Base-by-base conservation (phyloP, 805 yeast species). In the Metschnikowia colocasiae region DNA sequence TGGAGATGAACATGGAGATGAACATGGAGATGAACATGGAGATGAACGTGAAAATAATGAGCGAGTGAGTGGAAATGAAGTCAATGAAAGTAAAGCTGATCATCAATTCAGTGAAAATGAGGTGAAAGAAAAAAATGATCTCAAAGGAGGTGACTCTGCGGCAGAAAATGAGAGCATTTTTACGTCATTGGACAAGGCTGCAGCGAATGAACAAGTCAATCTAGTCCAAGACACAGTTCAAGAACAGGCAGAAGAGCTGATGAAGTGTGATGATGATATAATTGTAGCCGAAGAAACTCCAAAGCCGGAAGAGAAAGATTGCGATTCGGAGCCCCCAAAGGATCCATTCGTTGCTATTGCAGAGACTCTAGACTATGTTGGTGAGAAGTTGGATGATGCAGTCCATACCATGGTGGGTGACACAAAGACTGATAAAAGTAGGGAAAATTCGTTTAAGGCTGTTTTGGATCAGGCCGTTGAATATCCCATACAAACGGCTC, bases 281-380 rank as follows among this genome's bases (percentile, higher is more conserved):
- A 10, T 16, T 19, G 19, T 18, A n/a, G 15, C 20, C 5, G 23
- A 23, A 26, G 10, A 39, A 12, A 8, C 13, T 19, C 41, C 13
- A 38, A 19, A 6, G n/a, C 25, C 10, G 23, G 13, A 20, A 13
- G 31, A 9, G 10, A 18, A 26, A n/a, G 19, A 20, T 9, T 7
- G 10, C 12, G 41, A 38, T 12, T 26, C 22, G 3, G 34, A 39
- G 3, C 12, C n/a, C 3, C 33, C 26, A 7, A 39, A 20, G 34
- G 34, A 39, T 2, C 42, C 34, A 15, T 29, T 39, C n/a, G 26
- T 39, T n/a, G 42, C 42, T 29, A 25, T 8, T 39, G 33, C 42
- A 2, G 42, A 39, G 20, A 16, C 34, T 22, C 18, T 39, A 20
- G 42, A 39, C 16, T 39, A 27, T 39, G 34, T 29, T 18, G 27